Percentiles rank a stretch among this genome's conserved stretches.
These are phyloP conservation scores for Zygoascus hellenicus DNA, from an alignment of 1,139 yeast species.

Conservation along the genomic window DNA sequence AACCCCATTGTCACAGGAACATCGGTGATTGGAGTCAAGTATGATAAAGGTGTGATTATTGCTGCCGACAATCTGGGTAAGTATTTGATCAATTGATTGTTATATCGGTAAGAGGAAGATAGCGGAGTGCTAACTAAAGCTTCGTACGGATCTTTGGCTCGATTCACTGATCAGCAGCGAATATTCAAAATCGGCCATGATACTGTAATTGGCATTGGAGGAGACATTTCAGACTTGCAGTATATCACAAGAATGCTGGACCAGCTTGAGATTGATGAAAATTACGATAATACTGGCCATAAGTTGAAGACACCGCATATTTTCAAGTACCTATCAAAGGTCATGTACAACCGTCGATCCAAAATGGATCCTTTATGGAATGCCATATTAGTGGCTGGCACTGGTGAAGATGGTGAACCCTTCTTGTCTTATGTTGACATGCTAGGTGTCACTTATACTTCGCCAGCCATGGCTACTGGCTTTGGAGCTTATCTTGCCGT, in stretches of 20 bases:
- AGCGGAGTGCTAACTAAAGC: constrained; percentile 23
- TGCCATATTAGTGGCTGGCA: constrained; percentile 85
- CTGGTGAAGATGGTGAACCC: constrained; percentile 56
- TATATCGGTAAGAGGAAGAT: not conserved
- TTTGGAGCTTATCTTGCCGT: constrained; percentile 93
- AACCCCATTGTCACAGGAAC: constrained; percentile 96
- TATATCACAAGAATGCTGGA: constrained; percentile 69
- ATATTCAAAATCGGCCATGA: constrained; percentile 74
- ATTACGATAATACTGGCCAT: constrained; percentile 78
- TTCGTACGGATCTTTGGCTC: constrained; percentile 85
- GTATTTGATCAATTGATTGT: constrained; percentile 11
- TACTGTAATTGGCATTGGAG: constrained; percentile 89
- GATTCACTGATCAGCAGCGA: constrained; percentile 82
- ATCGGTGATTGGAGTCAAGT: constrained; percentile 87
- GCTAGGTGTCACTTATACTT: constrained; percentile 82
- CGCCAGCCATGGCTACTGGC: constrained; percentile 93
- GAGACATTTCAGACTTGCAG: constrained; percentile 93
- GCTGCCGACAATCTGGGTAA: constrained; percentile 90
- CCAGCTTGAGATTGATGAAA: constrained; percentile 70
- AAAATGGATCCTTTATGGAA: constrained; percentile 98
- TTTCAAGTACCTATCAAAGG: constrained; percentile 78
- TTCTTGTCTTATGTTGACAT: constrained; percentile 83
- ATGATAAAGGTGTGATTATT: constrained; percentile 80
- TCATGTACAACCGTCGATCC: constrained; percentile 80
- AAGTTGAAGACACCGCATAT: constrained; percentile 77